Percentiles rank a stretch among this genome's conserved stretches.
These are phyloP conservation scores for Cudoniella acicularis DNA, from an alignment of 495 filamentous ascomycete species.

Conservation along the genomic window DNA sequence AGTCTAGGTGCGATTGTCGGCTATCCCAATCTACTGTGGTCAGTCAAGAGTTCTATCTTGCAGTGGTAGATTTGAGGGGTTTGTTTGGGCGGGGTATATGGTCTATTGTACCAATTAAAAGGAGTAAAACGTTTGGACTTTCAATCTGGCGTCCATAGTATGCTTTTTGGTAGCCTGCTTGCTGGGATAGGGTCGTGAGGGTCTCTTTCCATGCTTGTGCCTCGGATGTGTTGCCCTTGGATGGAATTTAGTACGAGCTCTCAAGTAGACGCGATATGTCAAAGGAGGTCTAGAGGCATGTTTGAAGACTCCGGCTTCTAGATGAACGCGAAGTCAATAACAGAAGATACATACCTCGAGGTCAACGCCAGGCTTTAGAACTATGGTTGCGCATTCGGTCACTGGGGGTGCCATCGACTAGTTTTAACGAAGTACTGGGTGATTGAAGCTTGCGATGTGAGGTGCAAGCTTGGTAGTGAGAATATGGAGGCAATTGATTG, in stretches of 20 bases:
- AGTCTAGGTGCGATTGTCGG: constrained; percentile 6
- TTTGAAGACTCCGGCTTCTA: no score
- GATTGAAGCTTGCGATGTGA: neutral
- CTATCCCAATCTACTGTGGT: constrained; percentile 17
- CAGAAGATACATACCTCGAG: neutral
- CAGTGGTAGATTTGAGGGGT: neutral
- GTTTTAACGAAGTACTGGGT: neutral
- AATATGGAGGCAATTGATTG: neutral
- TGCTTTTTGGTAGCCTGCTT: constrained; percentile 5
- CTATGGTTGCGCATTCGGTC: neutral
- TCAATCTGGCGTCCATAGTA: constrained; percentile 8
- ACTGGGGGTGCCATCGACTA: neutral
- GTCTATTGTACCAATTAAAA: constrained; percentile 10
- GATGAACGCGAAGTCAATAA: no score
- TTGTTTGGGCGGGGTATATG: neutral
- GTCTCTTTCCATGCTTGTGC: constrained; percentile 11
- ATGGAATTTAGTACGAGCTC: no score
- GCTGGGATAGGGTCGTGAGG: constrained; percentile 1
- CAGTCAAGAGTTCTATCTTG: neutral
- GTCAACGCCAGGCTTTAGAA: constrained; percentile 10
- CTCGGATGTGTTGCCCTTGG: neutral
- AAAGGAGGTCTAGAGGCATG: no score
- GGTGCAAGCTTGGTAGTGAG: neutral
- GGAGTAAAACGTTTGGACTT: constrained; percentile 1
- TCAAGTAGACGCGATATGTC: no score